Percentiles rank a stretch among this genome's conserved stretches.
Conservation (phyloP, 108 stramenopile species). For the Nitzschia palea region DNA sequence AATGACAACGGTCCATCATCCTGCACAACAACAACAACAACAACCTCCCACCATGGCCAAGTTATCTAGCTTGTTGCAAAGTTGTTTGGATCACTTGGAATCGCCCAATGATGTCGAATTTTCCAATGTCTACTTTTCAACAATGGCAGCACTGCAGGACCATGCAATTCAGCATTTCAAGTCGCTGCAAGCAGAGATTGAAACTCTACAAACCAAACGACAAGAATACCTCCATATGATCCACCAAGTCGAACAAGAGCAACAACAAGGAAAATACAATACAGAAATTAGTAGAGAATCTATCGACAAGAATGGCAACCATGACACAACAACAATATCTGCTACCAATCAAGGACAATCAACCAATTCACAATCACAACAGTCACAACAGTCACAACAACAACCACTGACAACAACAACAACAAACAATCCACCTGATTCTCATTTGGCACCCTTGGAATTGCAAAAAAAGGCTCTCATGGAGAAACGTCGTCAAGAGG, state of each 20-base stretch:
- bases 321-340: background rate
- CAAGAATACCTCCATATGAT: background rate
- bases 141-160: background rate
- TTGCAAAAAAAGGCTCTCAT: constrained; percentile 15
- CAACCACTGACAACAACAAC: constrained; percentile 31
- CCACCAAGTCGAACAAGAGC: background rate
- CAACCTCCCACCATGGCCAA: background rate
- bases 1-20: background rate
- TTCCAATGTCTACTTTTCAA: background rate
- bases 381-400: constrained; percentile 36
- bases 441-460: constrained; percentile 17
- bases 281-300: background rate
- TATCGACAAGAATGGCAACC: background rate
- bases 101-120: background rate
- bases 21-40: background rate
- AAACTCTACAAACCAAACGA: background rate
- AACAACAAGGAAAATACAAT: background rate
- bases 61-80: background rate
- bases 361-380: constrained; percentile 34
- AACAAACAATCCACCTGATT: background rate
- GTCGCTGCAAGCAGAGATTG: background rate
- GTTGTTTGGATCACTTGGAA: background rate
- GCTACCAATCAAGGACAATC: background rate
- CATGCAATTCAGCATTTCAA: background rate
- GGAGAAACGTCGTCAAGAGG: constrained; percentile 26